These are phyloP conservation scores for Hypoxylon lenormandii DNA, from an alignment of 495 filamentous ascomycete genomes.

Conservation along the genomic window DNA sequence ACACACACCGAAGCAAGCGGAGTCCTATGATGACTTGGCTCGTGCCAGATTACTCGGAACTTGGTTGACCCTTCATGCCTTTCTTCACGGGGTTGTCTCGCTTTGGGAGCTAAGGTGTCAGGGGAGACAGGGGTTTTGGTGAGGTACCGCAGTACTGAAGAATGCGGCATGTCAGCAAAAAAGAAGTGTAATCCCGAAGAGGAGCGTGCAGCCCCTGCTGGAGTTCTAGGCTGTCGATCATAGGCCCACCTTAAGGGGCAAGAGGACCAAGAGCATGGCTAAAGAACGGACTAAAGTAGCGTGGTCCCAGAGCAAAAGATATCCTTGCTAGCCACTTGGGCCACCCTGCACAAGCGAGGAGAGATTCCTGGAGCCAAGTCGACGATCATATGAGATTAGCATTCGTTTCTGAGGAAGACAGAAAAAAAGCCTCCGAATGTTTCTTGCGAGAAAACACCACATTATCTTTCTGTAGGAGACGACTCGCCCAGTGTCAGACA, in stretches of 20 bases:
- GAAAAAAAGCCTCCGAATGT: conserved; percentile 40
- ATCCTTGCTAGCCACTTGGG: conserved; percentile 35
- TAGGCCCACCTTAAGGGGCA: conserved; percentile 35
- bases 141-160: too few relatives aligned
- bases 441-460: conserved; percentile 25
- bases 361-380: conserved; percentile 41
- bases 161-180: conserved; percentile 8
- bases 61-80: conserved; percentile 41
- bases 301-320: conserved; percentile 39
- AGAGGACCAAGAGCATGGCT: not conserved
- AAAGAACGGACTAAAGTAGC: conserved; percentile 23
- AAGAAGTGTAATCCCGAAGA: conserved; percentile 37
- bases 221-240: conserved; percentile 45
- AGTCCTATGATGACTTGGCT: conserved; percentile 42
- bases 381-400: conserved; percentile 49
- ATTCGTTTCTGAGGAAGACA: conserved; percentile 41
- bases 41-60: conserved; percentile 47
- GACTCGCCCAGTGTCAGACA: too few relatives aligned
- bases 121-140: conserved; percentile 32
- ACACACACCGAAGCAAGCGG: conserved; percentile 30
- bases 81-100: conserved; percentile 43
- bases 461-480: too few relatives aligned
- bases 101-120: conserved; percentile 44
- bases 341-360: conserved; percentile 44
- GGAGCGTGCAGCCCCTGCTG: conserved; percentile 28